These are phyloP conservation scores for Alliaria petiolata DNA, from an alignment of 345 rosid genomes.

Conservation along the genomic window DNA sequence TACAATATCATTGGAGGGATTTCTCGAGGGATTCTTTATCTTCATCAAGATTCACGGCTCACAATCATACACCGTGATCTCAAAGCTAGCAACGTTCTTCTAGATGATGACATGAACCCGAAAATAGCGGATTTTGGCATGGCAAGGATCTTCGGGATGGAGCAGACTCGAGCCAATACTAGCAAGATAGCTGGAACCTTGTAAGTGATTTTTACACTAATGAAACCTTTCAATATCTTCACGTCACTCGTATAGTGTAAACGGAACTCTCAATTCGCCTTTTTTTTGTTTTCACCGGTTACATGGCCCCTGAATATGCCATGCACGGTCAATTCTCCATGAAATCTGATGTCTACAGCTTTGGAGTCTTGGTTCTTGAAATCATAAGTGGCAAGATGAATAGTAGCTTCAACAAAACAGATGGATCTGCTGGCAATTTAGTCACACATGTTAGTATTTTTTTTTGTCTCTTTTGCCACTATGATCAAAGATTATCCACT, in stretches of 20 bases:
- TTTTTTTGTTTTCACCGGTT: neutral
- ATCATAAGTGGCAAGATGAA: conserved; percentile 29
- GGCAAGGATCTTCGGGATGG: conserved; percentile 12
- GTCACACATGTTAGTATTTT: conserved; percentile 28
- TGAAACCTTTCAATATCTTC: too few relatives aligned
- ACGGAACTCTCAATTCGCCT: neutral
- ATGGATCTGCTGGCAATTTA: conserved; percentile 14
- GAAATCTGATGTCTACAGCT: conserved; percentile 30
- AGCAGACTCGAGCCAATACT: conserved; percentile 18
- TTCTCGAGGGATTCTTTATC: conserved; percentile 13
- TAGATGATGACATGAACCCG: conserved; percentile 19
- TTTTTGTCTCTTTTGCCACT: neutral
- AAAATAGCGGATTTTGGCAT: conserved; percentile 30
- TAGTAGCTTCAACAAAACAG: conserved; percentile 5
- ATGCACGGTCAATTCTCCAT: conserved; percentile 35
- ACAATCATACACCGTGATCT: conserved; percentile 27
- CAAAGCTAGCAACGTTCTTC: conserved; percentile 21
- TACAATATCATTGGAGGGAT: conserved; percentile 22
- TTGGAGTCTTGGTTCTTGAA: conserved; percentile 29
- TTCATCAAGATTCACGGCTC: conserved; percentile 23
- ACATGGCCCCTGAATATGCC: conserved; percentile 42
- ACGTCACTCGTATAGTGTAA: neutral
- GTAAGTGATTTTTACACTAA: neutral
- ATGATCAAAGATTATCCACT: neutral
- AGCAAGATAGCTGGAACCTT: conserved; percentile 20